These are phyloP conservation scores for Wickerhamomyces sp. DNA, from an alignment of 1,139 yeast genomes.

Conservation along the genomic window DNA sequence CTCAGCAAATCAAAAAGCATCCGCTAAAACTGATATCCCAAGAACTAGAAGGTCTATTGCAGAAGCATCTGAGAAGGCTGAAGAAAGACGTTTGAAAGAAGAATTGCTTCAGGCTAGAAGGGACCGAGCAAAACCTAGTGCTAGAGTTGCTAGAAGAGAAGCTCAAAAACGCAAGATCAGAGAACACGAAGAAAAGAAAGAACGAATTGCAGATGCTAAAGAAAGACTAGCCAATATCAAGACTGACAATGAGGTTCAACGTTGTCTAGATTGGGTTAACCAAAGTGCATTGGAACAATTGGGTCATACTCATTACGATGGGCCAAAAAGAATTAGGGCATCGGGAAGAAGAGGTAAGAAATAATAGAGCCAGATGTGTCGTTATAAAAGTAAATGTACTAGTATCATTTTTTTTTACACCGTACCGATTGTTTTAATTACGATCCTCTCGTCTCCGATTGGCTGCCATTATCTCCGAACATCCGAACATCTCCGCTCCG, in stretches of 20 bases:
- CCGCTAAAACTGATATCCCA: conserved; percentile 15
- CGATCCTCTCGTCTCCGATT: not conserved
- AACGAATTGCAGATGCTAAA: conserved; percentile 27
- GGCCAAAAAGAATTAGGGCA: conserved; percentile 27
- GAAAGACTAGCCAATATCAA: conserved; percentile 29
- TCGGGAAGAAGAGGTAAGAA: conserved; percentile 7
- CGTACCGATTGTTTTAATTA: not conserved
- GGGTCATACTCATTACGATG: conserved; percentile 54
- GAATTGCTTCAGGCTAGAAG: conserved; percentile 21
- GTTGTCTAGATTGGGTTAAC: conserved; percentile 60
- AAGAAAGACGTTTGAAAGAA: conserved; percentile 19
- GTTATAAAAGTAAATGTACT: not conserved
- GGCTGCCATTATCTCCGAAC: not conserved
- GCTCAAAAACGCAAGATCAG: conserved; percentile 24
- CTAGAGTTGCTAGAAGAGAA: conserved; percentile 29
- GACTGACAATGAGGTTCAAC: conserved; percentile 36
- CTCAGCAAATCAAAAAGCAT: conserved; percentile 3
- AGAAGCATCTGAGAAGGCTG: conserved; percentile 18
- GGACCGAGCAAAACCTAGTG: conserved; percentile 25
- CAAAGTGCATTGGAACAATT: conserved; percentile 46
- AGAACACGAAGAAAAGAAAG: conserved; percentile 32
- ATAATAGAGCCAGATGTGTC: not conserved
- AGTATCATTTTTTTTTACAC: not conserved
- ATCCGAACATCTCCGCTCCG: conserved; percentile 3
- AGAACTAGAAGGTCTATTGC: conserved; percentile 26